Conservation (phyloP, 208 protist genomes). For the Balamuthia mandrillaris region DNA sequence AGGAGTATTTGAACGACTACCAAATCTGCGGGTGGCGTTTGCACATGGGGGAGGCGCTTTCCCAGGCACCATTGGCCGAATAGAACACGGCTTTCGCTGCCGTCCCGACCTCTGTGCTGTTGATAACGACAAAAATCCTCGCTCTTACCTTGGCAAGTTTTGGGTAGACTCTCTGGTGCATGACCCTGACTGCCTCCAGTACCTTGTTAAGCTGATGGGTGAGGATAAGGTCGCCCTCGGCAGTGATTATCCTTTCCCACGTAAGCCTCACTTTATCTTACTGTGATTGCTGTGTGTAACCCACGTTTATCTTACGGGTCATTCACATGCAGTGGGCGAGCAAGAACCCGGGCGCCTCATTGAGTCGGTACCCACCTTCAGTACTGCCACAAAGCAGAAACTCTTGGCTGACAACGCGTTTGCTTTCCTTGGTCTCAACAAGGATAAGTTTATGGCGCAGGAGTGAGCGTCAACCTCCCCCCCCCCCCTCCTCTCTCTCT, state of each 20-base stretch:
- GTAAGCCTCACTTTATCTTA: neutral
- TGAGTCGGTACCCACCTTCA: slow-evolving; percentile 41
- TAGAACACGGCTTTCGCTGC: slow-evolving; percentile 71
- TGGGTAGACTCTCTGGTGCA: slow-evolving; percentile 79
- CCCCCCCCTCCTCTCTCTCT: too few species aligned
- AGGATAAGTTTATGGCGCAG: slow-evolving; percentile 44
- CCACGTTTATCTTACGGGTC: neutral
- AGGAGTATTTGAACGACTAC: slow-evolving; percentile 72
- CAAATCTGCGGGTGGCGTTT: slow-evolving; percentile 71
- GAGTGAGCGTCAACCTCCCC: too few species aligned
- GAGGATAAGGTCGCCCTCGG: slow-evolving; percentile 61
- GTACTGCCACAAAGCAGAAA: slow-evolving; percentile 33
- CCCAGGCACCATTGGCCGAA: slow-evolving; percentile 70
- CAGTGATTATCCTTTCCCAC: slow-evolving; percentile 75
- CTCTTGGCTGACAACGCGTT: slow-evolving; percentile 54
- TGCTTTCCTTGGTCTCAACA: slow-evolving; percentile 48
- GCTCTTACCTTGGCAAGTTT: slow-evolving; percentile 63
- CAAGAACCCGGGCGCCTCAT: slow-evolving; percentile 43
- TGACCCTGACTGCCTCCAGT: slow-evolving; percentile 63
- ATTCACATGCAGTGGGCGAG: neutral
- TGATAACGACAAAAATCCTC: slow-evolving; percentile 51
- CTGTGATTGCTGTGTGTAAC: neutral
- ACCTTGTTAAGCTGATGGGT: slow-evolving; percentile 73
- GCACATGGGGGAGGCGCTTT: slow-evolving; percentile 80
- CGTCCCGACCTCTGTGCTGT: slow-evolving; percentile 77